Base-by-base conservation (phyloP, 1,284 basidiomycete species). In the Ceratobasidium sp. region DNA sequence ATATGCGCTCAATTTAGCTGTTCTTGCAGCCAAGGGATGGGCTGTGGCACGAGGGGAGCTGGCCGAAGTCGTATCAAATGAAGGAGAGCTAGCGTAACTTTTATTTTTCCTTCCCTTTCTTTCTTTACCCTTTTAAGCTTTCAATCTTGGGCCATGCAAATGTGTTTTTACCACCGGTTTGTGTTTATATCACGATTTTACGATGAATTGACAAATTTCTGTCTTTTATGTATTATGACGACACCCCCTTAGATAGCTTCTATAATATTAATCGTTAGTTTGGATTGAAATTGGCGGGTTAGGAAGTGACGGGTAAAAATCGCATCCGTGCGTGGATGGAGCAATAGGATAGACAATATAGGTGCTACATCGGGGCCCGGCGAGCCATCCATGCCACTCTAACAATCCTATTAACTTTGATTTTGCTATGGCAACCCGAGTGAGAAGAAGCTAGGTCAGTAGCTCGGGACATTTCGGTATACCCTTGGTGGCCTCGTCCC, bases 21-120 rank as follows among this genome's bases (percentile, higher is more conserved):
- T 95, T 51, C 90, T 96, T 69, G 88, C 87, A 20, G 89, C 94
- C 84, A 94, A 95, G 81, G 94, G 92, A 56, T 94, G 91, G 90
- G 84, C 83, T 26, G 33, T 60, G 10, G 54, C 68, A 20, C 35
- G 68, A 17, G 68, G 68, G 23, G 54, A 71, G 39, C 45, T 71
- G 4, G 68, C 68, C 15, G 54, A 42, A 20, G 54, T 26, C 56
- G 17, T 26, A 7, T 35, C 68, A 37, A 20, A 71, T 60, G 66
- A 69, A 53, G 39, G 49, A 39, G 68, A 60, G 39, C 39, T 71
- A 35, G 68, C 68, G 39, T 71, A 71, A 60, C 3, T 47, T 63
- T 71, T 71, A 60, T 71, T 31, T 47, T 45, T 10, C 15, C 8
- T 47, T 39, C 28, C 26, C 13, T 33, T 39, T 7, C 66, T 20